phyloP scores from a whole-genome alignment of 306 rosid species.

The Rosa multiflora region DNA sequence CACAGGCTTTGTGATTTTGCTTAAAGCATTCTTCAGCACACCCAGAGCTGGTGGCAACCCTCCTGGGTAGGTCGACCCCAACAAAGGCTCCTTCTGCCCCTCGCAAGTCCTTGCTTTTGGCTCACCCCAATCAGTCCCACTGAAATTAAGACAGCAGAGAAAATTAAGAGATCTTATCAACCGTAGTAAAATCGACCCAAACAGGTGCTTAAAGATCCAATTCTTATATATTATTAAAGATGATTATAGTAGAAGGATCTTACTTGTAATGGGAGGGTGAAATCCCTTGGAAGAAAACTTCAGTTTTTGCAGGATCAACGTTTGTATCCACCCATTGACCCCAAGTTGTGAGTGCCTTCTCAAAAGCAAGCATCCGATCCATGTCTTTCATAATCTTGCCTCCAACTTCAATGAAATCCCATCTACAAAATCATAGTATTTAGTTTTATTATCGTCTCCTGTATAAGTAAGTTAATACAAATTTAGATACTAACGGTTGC shows the following conservation, averaged over 20 bases:
- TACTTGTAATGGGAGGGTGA: conserved; percentile 98
- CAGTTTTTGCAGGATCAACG: conserved; percentile 51
- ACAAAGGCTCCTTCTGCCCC: conserved; percentile 49
- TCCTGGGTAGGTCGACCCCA: conserved; percentile 67
- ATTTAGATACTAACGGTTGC: conserved; percentile 58
- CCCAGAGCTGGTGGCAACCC: conserved; percentile 64
- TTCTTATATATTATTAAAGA: background rate
- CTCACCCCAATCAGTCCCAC: conserved; percentile 78
- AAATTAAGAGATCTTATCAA: background rate
- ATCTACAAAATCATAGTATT: conserved; percentile 39
- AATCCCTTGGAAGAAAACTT: conserved; percentile 86
- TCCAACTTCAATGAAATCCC: conserved; percentile 74
- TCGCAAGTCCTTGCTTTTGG: conserved; percentile 63
- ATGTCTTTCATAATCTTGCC: conserved; percentile 55
- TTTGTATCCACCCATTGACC: conserved; percentile 66
- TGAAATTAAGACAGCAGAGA: background rate
- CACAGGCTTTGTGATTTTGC: conserved; percentile 56
- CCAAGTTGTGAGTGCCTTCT: conserved; percentile 81
- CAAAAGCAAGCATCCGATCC: conserved; percentile 80
- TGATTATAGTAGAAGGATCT: conserved; percentile 7
- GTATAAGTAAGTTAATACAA: background rate
- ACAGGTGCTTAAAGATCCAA: no score
- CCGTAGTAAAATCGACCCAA: no score
- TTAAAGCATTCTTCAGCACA: conserved; percentile 55
- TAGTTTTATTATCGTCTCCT: background rate